Percentiles rank a stretch among this genome's conserved stretches.
Conservation (phyloP, 2,329 filamentous ascomycete genomes). For the Parafenestella ontariensis region DNA sequence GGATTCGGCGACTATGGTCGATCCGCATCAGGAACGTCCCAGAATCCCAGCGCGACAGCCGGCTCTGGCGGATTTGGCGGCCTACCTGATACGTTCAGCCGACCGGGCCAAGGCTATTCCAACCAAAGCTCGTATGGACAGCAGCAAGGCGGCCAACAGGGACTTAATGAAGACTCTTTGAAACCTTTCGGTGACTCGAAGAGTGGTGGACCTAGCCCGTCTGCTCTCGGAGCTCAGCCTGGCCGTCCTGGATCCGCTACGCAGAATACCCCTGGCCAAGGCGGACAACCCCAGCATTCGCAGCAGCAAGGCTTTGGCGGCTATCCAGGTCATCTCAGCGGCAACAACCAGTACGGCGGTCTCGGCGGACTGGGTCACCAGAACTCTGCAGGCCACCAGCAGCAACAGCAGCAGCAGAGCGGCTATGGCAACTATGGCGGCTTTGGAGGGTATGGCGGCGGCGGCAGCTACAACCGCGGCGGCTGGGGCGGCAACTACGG, state of each 20-base stretch:
- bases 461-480: slow-evolving; percentile 53
- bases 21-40: slow-evolving; percentile 64
- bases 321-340: slow-evolving; percentile 60
- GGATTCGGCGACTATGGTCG: slow-evolving; percentile 68
- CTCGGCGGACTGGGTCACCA: slow-evolving; percentile 61
- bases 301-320: slow-evolving; percentile 65
- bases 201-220: slow-evolving; percentile 64
- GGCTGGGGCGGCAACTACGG: slow-evolving; percentile 60
- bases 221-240: slow-evolving; percentile 63
- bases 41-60: slow-evolving; percentile 58
- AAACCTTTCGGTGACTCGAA: slow-evolving; percentile 67
- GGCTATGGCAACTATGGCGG: slow-evolving; percentile 53
- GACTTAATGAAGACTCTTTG: slow-evolving; percentile 59
- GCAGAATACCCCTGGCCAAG: slow-evolving; percentile 63
- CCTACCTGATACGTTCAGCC: slow-evolving; percentile 67
- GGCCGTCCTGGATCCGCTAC: slow-evolving; percentile 69
- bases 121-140: slow-evolving; percentile 55
- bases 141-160: slow-evolving; percentile 60
- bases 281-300: slow-evolving; percentile 62
- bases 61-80: slow-evolving; percentile 59
- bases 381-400: slow-evolving; percentile 54
- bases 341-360: slow-evolving; percentile 60
- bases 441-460: slow-evolving; percentile 50
- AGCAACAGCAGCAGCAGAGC: slow-evolving; percentile 30
- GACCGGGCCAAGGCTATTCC: slow-evolving; percentile 62